Base-by-base conservation (phyloP, 495 filamentous ascomycete genomes). In the Penicillium herquei region DNA sequence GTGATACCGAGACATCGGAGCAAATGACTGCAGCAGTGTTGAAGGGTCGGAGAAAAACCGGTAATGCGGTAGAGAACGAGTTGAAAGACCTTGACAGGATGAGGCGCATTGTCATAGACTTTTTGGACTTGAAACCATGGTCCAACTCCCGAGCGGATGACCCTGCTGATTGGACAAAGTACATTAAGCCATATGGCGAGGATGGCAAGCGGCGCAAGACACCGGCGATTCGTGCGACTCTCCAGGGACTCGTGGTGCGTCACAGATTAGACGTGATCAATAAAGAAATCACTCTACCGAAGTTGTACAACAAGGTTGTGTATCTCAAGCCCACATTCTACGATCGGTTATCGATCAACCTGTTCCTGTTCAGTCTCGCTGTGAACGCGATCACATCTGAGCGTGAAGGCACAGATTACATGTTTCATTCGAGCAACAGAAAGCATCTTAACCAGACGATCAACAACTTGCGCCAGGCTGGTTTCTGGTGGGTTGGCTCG, bases 351-450 rank as follows among this genome's bases (percentile, higher is more conserved):
- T 89, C 84, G 2, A 80, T 92, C 26, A 98, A 96, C 62, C 72
- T 94, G 3, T 96, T 98, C 64, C 81, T 88, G 2, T 85, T 90
- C 57, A 83, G 85, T 61, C 79, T 96, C 30, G 85, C 87, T 12
- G 84, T 89, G 49, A 98, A 98, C 66, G 84, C 91, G 1, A 84
- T 98, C 7, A 92, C 92, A n/a, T 95, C 90, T 4, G 89, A 96
- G 59, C 78, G 91, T 11, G 80, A 78, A 6, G 93, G 91, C 61
- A 75, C 78, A 32, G 93, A 98, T 64, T 98, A 96, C 62, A 87
- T 98, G 63, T 96, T 96, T 61, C 85, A 96, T 51, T 78, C 83
- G 0, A 81, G 79, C 7, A 92, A 91, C 62, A 69, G 81, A 21
- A 84, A 81, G 39, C 72, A 78, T 47, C 74, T 96, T 0, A 72